These are phyloP conservation scores for Jatropha curcas DNA, from an alignment of 345 rosid genomes.

Conservation along the genomic window DNA sequence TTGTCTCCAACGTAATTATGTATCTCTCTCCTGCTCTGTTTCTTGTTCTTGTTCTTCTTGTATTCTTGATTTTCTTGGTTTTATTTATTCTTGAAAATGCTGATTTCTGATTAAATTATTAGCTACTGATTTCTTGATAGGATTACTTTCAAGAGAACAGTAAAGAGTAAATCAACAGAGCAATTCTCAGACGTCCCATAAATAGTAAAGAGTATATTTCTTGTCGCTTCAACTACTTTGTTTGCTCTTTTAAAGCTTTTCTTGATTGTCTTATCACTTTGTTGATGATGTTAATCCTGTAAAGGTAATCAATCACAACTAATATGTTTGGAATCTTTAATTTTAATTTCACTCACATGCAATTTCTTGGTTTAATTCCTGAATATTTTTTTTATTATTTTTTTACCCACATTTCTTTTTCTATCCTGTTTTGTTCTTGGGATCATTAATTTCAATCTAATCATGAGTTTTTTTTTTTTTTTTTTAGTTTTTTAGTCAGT, in stretches of 20 bases:
- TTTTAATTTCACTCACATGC: too few relatives aligned
- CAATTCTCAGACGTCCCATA: slow-evolving; percentile 97
- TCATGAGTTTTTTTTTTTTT: too few relatives aligned
- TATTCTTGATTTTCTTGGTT: too few relatives aligned
- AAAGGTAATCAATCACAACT: not conserved
- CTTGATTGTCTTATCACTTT: not conserved
- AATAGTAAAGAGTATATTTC: slow-evolving; percentile 71
- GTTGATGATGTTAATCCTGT: not conserved
- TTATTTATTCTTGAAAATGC: too few relatives aligned
- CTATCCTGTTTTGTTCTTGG: too few relatives aligned
- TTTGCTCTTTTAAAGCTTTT: not conserved
- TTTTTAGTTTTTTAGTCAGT: too few relatives aligned
- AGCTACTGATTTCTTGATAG: slow-evolving; percentile 28
- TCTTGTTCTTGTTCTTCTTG: too few relatives aligned
- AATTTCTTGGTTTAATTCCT: not conserved
- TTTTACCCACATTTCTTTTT: too few relatives aligned
- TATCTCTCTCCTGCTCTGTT: too few relatives aligned
- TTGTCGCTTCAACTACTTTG: slow-evolving; percentile 8
- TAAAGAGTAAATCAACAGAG: slow-evolving; percentile 65
- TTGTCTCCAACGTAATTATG: too few relatives aligned
- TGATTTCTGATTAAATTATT: not conserved
- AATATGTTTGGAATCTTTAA: not conserved
- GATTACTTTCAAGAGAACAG: slow-evolving; percentile 86
- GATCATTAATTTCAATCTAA: too few relatives aligned
- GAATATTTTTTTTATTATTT: not conserved